Percentiles rank a stretch among this genome's conserved stretches.
These are phyloP conservation scores for Ophiostoma sp. DNA, from an alignment of 2,329 filamentous ascomycete species.

Conservation along the genomic window DNA sequence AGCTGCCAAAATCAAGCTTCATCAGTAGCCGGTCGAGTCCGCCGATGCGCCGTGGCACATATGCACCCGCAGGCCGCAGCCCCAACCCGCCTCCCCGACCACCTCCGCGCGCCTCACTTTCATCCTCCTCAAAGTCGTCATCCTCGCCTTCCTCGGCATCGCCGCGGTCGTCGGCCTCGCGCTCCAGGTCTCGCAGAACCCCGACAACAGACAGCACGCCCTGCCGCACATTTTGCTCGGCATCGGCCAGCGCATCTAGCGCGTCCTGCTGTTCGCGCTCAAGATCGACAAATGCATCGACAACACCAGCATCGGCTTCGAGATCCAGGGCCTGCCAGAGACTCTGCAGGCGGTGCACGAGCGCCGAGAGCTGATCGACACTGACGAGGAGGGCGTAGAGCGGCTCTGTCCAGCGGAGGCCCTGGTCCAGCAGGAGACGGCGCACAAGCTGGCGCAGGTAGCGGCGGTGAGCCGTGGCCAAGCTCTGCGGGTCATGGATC, in stretches of 20 bases:
- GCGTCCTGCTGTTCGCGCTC: constrained; percentile 67
- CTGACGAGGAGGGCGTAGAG: constrained; percentile 64
- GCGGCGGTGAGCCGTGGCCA: constrained; percentile 70
- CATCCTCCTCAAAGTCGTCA: constrained; percentile 13
- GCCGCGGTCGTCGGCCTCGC: constrained; percentile 33
- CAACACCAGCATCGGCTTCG: constrained; percentile 74
- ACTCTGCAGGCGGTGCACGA: constrained; percentile 67
- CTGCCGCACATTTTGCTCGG: constrained; percentile 59
- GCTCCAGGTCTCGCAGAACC: constrained; percentile 40
- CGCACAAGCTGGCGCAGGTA: constrained; percentile 67
- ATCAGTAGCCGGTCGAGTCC: constrained; percentile 81
- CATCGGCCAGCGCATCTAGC: constrained; percentile 56
- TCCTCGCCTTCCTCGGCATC: constrained; percentile 28
- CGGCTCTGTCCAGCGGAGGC: constrained; percentile 53
- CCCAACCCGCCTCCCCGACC: constrained; percentile 31
- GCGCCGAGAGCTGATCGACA: constrained; percentile 75
- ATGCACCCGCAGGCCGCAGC: constrained; percentile 46
- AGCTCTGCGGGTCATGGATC: constrained; percentile 68
- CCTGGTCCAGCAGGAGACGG: constrained; percentile 60
- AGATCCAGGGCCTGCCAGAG: constrained; percentile 76
- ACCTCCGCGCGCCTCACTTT: constrained; percentile 36
- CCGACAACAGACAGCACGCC: constrained; percentile 65
- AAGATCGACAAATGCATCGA: constrained; percentile 68
- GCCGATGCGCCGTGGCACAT: constrained; percentile 66
- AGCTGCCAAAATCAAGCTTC: constrained; percentile 73